Evolutionary conservation across 208 protist genomes (phyloP), one percentile per base, ranked within the genome.

Genomic region (Strigomonas galati): DNA sequence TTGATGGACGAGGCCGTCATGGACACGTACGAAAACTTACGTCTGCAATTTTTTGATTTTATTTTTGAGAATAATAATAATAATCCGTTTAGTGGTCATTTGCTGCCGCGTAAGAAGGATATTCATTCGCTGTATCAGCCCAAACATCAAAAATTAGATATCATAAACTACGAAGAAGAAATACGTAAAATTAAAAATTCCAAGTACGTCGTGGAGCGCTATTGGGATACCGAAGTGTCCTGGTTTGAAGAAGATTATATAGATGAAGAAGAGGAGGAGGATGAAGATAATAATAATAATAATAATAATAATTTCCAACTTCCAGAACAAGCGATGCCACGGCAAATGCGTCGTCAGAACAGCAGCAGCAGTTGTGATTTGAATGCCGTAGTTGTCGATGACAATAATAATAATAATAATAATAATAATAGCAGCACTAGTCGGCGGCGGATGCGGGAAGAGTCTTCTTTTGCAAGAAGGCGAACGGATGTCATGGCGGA

Each of bases 171-270:
- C 10, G 77, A 77, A 1, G 67, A 64, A 10, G 85, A 87, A 59
- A 71, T 94, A 57, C 43, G 63, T 26, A 63, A 52, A 14, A 81
- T 92, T 65, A 70, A 84, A 44, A 26, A 65, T n/a, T 73, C 76
- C 0, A 65, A 81, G 57, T 90, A 82, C 72, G 60, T 83, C 44
- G 85, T 94, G 27, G 83, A 91, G 63, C 82, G 85, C 6, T 92
- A 91, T 71, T 92, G 85, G 89, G 79, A 94, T 37, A 61, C 31
- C 1, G 72, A 69, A 56, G 81, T 89, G 68, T 78, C 77, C n/a
- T 82, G 76, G 67, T 79, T 83, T 55, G 78, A 84, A 58, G 74
- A 72, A 7, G 53, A 64, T 56, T 0, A 49, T 23, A 31, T 15
- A 12, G 60, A 27, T 27, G 57, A 65, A 17, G 32, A 70, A 35